Evolutionary conservation across 306 rosid species (phyloP).

Genomic region (Vigna unguiculata): DNA sequence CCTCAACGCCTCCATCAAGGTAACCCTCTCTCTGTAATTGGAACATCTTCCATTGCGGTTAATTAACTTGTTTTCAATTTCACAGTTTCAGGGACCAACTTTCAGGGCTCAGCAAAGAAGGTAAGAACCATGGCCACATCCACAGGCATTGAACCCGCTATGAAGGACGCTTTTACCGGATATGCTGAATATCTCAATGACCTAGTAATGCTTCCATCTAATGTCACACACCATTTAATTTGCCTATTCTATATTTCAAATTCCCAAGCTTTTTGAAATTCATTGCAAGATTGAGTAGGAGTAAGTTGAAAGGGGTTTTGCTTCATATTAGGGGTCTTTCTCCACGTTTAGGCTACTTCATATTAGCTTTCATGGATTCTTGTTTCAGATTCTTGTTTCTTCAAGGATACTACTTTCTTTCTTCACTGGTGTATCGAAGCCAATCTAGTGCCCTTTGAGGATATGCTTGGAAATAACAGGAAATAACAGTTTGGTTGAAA

Average conservation of each 20-base stretch:
- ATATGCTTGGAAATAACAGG: neutral
- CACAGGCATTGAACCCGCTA: slow-evolving; percentile 53
- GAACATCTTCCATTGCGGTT: neutral
- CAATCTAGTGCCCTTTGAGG: neutral
- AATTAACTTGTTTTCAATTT: slow-evolving; percentile 10
- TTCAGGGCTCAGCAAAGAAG: slow-evolving; percentile 58
- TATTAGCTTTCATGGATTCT: neutral
- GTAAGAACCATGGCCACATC: slow-evolving; percentile 60
- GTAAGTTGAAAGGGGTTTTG: neutral
- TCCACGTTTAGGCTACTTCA: too few relatives aligned
- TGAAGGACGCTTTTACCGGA: slow-evolving; percentile 70
- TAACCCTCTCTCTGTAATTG: slow-evolving; percentile 16
- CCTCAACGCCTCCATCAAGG: slow-evolving; percentile 61
- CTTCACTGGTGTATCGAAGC: neutral
- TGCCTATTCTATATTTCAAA: neutral
- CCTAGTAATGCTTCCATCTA: slow-evolving; percentile 60
- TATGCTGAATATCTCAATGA: slow-evolving; percentile 73
- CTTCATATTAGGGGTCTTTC: neutral
- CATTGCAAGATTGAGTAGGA: slow-evolving; percentile 2
- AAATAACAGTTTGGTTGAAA: neutral
- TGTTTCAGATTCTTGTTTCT: slow-evolving; percentile 9
- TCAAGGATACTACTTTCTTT: neutral
- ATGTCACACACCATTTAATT: neutral
- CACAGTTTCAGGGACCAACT: slow-evolving; percentile 58
- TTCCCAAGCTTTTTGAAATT: neutral